Evolutionary conservation across 176 grass and related monocot species (phyloP), one percentile per base, ranked within the genome.

Genomic region (Bolboschoenus planiculmis): DNA sequence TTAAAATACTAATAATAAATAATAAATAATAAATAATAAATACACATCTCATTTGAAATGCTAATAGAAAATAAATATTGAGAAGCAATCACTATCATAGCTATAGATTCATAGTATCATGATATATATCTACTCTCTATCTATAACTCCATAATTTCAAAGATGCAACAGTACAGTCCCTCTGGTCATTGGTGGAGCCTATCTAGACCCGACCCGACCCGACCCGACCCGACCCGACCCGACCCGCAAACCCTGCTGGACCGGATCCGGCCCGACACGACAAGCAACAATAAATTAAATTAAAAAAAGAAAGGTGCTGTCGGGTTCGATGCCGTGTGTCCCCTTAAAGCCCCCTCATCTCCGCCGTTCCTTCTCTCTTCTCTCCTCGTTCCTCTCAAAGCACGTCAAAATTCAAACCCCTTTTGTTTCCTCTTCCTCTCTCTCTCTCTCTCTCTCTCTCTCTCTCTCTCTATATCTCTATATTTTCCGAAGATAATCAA

Each of bases 251-350:
- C 39, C 24, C 43, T 75, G 43, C 8, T 81, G 27, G 37, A 23
- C 40, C 79, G 79, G 58, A 81, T 63, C 79, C 79, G 79, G 39
- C 56, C 47, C 79, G 39, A 82, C 57, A 82, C 1, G 14, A 64
- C 8, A 13, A 48, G 14, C 8, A 15, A 53, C n/a, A 82, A 81
- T 62, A 44, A 58, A 81, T 29, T n/a, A n/a, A n/a, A n/a, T n/a
- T n/a, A n/a, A n/a, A n/a, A n/a, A 65, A 62, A 63, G 27, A 30
- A 62, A 37, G 20, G 18, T 21, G 35, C 5, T 82, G 78, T 80
- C 78, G 56, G 78, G 5, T 80, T 80, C 76, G 76, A 79, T 79
- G 76, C 74, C 50, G 46, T 78, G 2, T 80, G 79, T 82, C 36
- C 33, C 79, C 79, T 18, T 80, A 81, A 63, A 63, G 33, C 34